Percentiles rank a stretch among this genome's conserved stretches.
These are phyloP conservation scores for Blastobotrys aristatus DNA, from an alignment of 1,139 yeast genomes.

Conservation along the genomic window DNA sequence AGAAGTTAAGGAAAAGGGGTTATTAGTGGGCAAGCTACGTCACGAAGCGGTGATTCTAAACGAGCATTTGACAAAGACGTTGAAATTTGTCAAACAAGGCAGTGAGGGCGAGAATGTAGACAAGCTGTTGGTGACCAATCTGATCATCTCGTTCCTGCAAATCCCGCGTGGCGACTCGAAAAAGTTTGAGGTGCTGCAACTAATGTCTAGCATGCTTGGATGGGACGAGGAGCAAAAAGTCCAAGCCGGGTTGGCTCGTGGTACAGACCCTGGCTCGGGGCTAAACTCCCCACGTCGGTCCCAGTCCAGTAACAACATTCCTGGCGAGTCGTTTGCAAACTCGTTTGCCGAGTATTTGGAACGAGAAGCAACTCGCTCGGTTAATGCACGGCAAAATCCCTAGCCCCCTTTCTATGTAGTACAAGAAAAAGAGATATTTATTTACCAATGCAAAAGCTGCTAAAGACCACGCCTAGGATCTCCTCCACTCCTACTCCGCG, in stretches of 20 bases:
- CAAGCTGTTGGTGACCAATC: constrained; percentile 79
- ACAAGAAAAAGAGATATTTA: no score
- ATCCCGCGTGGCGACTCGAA: constrained; percentile 92
- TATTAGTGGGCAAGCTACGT: constrained; percentile 80
- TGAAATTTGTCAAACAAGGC: constrained; percentile 71
- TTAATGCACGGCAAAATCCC: no score
- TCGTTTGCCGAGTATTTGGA: constrained; percentile 88
- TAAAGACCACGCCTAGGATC: constrained; percentile 82
- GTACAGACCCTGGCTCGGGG: constrained; percentile 13
- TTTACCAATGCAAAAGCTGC: constrained; percentile 75
- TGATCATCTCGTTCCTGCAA: constrained; percentile 76
- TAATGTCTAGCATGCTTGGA: constrained; percentile 72
- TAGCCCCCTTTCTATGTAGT: no score
- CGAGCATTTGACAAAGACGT: constrained; percentile 88
- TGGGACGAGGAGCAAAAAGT: constrained; percentile 85
- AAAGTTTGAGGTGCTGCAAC: constrained; percentile 83
- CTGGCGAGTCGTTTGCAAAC: constrained; percentile 61
- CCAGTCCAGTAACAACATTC: constrained; percentile 16
- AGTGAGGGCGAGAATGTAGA: constrained; percentile 75
- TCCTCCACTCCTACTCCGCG: constrained; percentile 87
- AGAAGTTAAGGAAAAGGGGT: constrained; percentile 61
- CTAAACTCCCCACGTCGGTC: constrained; percentile 20
- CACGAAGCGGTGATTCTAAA: constrained; percentile 94
- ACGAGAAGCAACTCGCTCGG: constrained; percentile 43
- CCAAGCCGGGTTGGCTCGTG: constrained; percentile 72